These are phyloP conservation scores for Nidula niveotomentosa DNA, from an alignment of 1,284 basidiomycete genomes.

Conservation along the genomic window DNA sequence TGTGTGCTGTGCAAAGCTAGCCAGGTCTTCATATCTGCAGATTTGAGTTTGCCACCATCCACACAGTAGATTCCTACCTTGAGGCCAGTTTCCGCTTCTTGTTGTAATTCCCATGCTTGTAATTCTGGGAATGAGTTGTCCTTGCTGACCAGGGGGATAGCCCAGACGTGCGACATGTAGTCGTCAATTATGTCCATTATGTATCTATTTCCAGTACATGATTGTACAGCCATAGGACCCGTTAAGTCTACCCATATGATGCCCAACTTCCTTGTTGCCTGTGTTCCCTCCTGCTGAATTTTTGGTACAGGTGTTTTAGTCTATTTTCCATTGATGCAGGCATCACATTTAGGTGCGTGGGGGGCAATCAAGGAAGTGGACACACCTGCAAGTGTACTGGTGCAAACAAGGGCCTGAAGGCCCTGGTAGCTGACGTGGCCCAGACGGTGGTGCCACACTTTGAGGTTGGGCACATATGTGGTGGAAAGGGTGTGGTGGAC, in stretches of 20 bases:
- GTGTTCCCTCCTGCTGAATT: conserved; percentile 9
- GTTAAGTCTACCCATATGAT: conserved; percentile 30
- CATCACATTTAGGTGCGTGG: conserved; percentile 9
- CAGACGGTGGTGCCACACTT: conserved; percentile 27
- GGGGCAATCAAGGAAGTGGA: conserved; percentile 4
- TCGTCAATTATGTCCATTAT: conserved; percentile 35
- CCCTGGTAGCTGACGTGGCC: conserved; percentile 24
- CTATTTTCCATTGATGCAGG: conserved; percentile 18
- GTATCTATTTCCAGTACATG: conserved; percentile 24
- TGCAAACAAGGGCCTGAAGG: conserved; percentile 20
- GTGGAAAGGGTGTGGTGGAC: conserved; percentile 7
- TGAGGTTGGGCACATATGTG: conserved; percentile 8
- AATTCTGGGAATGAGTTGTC: conserved; percentile 15
- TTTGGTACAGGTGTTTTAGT: conserved; percentile 13
- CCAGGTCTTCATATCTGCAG: conserved; percentile 17
- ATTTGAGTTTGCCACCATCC: conserved; percentile 32
- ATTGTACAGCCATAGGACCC: conserved; percentile 19
- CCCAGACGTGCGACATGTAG: conserved; percentile 22
- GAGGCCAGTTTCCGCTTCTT: conserved; percentile 15
- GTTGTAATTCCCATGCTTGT: conserved; percentile 17
- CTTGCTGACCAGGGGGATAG: conserved; percentile 25
- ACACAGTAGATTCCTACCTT: conserved; percentile 13
- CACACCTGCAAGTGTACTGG: conserved; percentile 24
- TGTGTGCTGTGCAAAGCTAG: conserved; percentile 11
- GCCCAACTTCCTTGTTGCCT: conserved; percentile 17